phyloP scores from a whole-genome alignment of 2,329 filamentous ascomycete genomes.

The Fusarium drepaniforme region DNA sequence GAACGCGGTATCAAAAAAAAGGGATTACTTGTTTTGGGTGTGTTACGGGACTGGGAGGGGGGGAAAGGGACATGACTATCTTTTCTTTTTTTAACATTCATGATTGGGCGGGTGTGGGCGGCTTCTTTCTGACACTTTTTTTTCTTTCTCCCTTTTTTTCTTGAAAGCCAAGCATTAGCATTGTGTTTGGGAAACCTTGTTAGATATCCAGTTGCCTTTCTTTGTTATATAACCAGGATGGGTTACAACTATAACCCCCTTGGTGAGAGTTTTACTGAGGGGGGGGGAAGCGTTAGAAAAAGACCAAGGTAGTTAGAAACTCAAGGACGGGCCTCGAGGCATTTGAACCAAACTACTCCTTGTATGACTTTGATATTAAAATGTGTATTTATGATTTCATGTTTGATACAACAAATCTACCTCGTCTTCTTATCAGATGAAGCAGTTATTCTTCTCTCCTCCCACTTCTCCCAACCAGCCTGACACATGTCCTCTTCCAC shows the following conservation, averaged over 20 bases:
- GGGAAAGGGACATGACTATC: conserved; percentile 18
- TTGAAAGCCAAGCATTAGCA: neutral
- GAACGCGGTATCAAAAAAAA: conserved; percentile 8
- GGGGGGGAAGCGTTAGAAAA: neutral
- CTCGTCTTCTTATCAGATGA: conserved; percentile 48
- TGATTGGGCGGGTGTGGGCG: conserved; percentile 16
- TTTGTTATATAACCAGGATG: neutral
- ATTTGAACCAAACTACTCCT: neutral
- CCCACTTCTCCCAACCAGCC: conserved; percentile 95
- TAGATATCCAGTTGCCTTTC: conserved; percentile 5
- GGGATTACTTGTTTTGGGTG: neutral
- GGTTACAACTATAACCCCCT: neutral
- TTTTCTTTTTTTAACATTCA: conserved; percentile 12
- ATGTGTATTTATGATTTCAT: neutral
- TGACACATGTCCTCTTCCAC: conserved; percentile 90
- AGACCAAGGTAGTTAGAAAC: conserved; percentile 2
- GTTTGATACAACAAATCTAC: conserved; percentile 33
- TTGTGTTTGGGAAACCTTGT: neutral
- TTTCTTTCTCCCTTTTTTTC: neutral
- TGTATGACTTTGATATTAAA: neutral
- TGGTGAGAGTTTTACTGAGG: neutral
- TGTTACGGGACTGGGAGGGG: neutral
- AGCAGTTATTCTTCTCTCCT: conserved; percentile 60
- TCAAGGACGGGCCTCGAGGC: neutral
- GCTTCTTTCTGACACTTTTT: neutral